These are phyloP conservation scores for Agmasoma carcini DNA, from an alignment of 371 early-diverging fungal genomes.

Conservation along the genomic window DNA sequence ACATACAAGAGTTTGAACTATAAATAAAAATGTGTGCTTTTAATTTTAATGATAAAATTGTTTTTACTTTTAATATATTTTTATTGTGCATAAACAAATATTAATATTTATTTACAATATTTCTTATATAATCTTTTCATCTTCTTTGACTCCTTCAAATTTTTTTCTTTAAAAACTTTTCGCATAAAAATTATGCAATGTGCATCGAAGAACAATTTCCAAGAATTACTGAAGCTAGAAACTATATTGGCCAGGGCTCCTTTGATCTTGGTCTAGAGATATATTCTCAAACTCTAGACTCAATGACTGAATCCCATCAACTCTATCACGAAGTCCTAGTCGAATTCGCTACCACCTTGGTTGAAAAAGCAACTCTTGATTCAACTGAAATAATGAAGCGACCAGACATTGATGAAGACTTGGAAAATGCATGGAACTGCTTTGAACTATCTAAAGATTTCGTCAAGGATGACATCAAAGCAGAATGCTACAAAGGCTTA, in stretches of 20 bases:
- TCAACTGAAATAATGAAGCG: conserved; percentile 8
- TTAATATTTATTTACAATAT: too few relatives aligned
- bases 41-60: too few relatives aligned
- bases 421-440: conserved; percentile 49
- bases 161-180: too few relatives aligned
- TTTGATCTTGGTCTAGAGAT: conserved; percentile 37
- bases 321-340: conserved; percentile 37
- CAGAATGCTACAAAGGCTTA: conserved; percentile 26
- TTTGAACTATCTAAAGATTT: conserved; percentile 40
- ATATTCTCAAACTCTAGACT: conserved; percentile 39
- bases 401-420: conserved; percentile 44
- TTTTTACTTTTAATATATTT: too few relatives aligned
- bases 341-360: conserved; percentile 45
- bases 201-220: conserved; percentile 31
- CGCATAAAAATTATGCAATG: too few relatives aligned
- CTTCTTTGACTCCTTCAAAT: too few relatives aligned
- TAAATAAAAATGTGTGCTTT: too few relatives aligned
- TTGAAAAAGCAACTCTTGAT: conserved; percentile 20
- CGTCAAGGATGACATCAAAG: conserved; percentile 33
- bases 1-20: too few relatives aligned
- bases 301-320: conserved; percentile 22
- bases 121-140: too few relatives aligned
- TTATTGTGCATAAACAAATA: too few relatives aligned
- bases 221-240: conserved; percentile 24
- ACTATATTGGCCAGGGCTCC: conserved; percentile 35